Base-by-base conservation (phyloP, 2,329 filamentous ascomycete genomes). In the Mycocentrospora acerina region DNA sequence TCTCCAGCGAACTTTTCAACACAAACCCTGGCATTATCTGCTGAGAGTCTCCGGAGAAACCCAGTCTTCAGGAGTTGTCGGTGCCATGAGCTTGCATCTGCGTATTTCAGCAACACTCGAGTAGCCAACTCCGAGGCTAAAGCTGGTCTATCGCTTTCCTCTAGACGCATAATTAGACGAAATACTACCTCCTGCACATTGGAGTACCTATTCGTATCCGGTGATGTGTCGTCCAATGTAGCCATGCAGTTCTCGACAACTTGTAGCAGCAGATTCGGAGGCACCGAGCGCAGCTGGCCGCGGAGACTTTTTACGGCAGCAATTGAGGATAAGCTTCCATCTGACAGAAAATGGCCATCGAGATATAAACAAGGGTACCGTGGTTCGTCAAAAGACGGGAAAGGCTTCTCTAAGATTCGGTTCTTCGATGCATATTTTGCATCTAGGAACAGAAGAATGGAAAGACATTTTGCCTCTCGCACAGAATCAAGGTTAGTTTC, bases 51-150 rank as follows among this genome's bases (percentile, higher is more conserved):
- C 2, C 55, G 53, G 15, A 72, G 42, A n/a, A 69, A 60, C 1
- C 47, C 45, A 7, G 32, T 24, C 4, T 57, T 58, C 3, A 72
- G 45, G 2, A 72, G 37, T 24, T 51, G 39, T 4, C 70, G 60
- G 48, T 72, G 69, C 70, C 71, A 72, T 0, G 71, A 69, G 48
- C 68, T 71, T 24, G 68, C 57, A 12, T 64, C 55, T 5, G 67
- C 63, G n/a, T 48, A 51, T 11, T 62, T 42, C 2, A 67, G 28
- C 16, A 69, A 54, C 2, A 53, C 59, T 7, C 41, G 40, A 19
- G 69, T 38, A 12, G 56, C 51, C 4, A 67, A 39, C 8, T 59
- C 38, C 6, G 43, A 49, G 9, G 60, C 64, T 12, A 69, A 35
- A 2, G 40, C 32, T 9, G 66, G 66, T 11, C 51, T 43, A 33